phyloP scores from a whole-genome alignment of 768 basidiomycete genomes.

The Hebeloma cylindrosporum region DNA sequence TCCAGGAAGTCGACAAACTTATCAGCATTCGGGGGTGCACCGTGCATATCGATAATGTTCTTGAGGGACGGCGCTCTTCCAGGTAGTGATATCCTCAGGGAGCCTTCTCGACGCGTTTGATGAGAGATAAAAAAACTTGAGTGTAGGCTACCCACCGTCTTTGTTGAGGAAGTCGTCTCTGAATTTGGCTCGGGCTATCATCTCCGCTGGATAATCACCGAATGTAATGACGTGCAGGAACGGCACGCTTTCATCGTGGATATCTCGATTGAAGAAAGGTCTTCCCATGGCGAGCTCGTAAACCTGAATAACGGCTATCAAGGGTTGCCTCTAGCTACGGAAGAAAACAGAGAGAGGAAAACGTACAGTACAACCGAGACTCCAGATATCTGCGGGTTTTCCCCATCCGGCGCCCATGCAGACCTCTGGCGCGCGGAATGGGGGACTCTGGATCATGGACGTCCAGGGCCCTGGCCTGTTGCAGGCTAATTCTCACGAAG shows the following conservation, averaged over 20 bases:
- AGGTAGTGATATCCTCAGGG: too few species aligned
- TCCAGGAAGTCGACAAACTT: constrained; percentile 1
- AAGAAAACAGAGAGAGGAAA: not conserved
- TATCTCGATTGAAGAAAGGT: not conserved
- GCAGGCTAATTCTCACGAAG: too few species aligned
- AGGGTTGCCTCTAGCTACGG: too few species aligned
- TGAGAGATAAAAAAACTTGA: too few species aligned
- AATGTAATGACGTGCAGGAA: not conserved
- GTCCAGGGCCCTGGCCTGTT: not conserved
- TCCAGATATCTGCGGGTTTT: not conserved
- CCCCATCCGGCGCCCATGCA: constrained; percentile 4
- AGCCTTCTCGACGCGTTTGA: too few species aligned
- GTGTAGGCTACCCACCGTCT: too few species aligned
- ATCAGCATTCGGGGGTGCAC: not conserved
- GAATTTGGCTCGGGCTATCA: not conserved
- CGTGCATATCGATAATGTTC: too few species aligned
- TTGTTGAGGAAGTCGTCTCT: not conserved
- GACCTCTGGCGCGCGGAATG: constrained; percentile 1
- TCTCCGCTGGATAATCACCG: not conserved
- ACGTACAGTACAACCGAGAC: constrained; percentile 1
- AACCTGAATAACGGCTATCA: too few species aligned
- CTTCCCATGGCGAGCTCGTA: not conserved
- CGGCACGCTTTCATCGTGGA: not conserved
- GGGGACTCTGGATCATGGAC: not conserved
- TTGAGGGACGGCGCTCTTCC: too few species aligned